Conservation (phyloP, 2,329 filamentous ascomycete species). For the Dactylella cylindrospora region DNA sequence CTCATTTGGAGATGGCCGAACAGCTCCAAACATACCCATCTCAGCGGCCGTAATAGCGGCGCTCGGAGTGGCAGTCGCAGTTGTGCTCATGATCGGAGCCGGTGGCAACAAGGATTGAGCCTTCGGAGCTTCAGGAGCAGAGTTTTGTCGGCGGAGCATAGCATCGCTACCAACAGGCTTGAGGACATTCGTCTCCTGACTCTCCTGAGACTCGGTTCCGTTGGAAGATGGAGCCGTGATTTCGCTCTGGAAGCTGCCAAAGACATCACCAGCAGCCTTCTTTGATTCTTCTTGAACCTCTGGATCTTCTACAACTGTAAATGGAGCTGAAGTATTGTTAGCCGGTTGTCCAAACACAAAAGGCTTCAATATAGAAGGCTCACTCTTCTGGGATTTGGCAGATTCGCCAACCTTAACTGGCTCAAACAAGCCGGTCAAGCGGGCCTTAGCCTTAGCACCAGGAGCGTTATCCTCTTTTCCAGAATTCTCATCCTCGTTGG, state of each 20-base stretch:
- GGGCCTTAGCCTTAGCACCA: slow-evolving; percentile 35
- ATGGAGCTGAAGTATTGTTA: slow-evolving; percentile 20
- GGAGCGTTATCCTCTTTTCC: slow-evolving; percentile 30
- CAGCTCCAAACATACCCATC: slow-evolving; percentile 39
- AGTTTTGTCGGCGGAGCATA: slow-evolving; percentile 27
- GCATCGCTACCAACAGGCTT: slow-evolving; percentile 40
- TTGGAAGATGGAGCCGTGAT: slow-evolving; percentile 17
- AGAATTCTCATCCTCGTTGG: slow-evolving; percentile 31
- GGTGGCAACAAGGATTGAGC: slow-evolving; percentile 21
- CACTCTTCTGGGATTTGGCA: slow-evolving; percentile 14
- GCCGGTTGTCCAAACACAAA: background rate
- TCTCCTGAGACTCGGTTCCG: slow-evolving; percentile 1
- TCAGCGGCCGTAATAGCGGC: slow-evolving; percentile 34
- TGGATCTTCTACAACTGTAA: slow-evolving; percentile 36
- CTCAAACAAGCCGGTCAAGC: slow-evolving; percentile 38
- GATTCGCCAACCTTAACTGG: slow-evolving; percentile 8
- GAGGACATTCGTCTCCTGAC: slow-evolving; percentile 25
- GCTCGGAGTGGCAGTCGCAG: slow-evolving; percentile 18
- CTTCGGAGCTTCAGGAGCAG: slow-evolving; percentile 24
- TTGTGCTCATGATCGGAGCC: slow-evolving; percentile 17
- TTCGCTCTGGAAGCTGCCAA: slow-evolving; percentile 18
- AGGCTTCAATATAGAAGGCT: background rate
- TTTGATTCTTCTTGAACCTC: slow-evolving; percentile 1
- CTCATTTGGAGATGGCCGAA: slow-evolving; percentile 33
- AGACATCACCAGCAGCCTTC: background rate